Evolutionary conservation across 1,139 yeast species (phyloP), one percentile per base, ranked within the genome.

Genomic region (Debaryomyces nepalensis): DNA sequence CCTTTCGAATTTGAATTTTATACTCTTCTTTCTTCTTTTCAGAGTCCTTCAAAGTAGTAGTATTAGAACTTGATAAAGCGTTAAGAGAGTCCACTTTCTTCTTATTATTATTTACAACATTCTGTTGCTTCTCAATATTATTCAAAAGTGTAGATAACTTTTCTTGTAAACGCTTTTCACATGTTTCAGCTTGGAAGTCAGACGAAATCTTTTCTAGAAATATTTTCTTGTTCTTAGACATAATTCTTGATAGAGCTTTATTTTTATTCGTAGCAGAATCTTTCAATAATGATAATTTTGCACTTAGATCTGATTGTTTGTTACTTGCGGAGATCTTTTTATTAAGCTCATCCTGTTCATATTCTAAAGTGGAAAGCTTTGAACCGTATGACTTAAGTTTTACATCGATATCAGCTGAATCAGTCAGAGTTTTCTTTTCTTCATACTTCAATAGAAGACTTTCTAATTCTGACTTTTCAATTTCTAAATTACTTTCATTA

Each of bases 261-360:
- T 54, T 55, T 41, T 64, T 65, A 26, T 59, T 52, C 4, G 48
- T 46, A 7, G 59, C 52, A 37, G 73, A 70, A 33, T 73, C 77
- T 14, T 57, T 57, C 11, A 82, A 53, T 29, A 80, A 57, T 0
- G 73, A 66, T 2, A 79, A 54, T 50, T 75, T 79, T 0, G 87
- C 82, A 45, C 77, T 66, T 2, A 75, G 53, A 40, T 82, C 93
- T 1, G 87, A 72, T 54, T 81, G 85, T 47, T 75, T 75, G 50
- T 79, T 82, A 11, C 78, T 73, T 12, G 66, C 60, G 4, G 77
- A 61, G 5, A 87, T 68, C 32, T 77, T 73, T 15, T 70, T 71
- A 43, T 78, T 77, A 16, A 82, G 52, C 0, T 70, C 70, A 9
- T 87, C 95, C 15, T 81, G 54, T 19, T 79, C 79, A 21, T 57